Base-by-base conservation (phyloP, 345 rosid species). In the Hypericum perforatum region DNA sequence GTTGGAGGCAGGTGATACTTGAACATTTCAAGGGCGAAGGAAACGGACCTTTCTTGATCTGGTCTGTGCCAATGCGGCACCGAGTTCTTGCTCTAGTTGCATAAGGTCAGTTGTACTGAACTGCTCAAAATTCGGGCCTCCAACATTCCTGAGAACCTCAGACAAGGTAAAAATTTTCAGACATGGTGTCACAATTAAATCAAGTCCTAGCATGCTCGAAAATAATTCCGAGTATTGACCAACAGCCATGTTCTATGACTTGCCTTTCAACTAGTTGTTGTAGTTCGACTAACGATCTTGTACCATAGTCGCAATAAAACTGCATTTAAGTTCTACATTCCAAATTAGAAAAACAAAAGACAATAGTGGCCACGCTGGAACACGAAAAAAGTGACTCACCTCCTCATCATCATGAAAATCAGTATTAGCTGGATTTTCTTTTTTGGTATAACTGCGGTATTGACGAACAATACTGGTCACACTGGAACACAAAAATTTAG, bases 1-100 rank as follows among this genome's bases (percentile, higher is more conserved):
- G 32, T 22, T 22, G 32, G 32, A 22, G 32, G 32, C 32, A 22
- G 32, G 32, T 22, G 32, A 22, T 22, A 4, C 32, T 22, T 22
- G 32, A 49, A 38, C 29, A 57, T 5, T 9, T 44, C 5, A 43
- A 43, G 12, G 37, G 39, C 9, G 29, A 50, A 51, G 45, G 13
- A 42, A 38, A 16, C 53, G 8, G 36, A 76, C 81, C 85, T 79
- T 76, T 63, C 69, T 66, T 37, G 65, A 43, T 67, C 49, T 76
- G 53, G 32, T 65, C 38, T 44, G 41, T 7, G 56, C 16, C n/a
- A 79, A 56, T 7, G 72, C 64, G 9, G 11, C 38, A 39, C 45
- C 8, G 41, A 79, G 58, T 52, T 73, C 60, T 6, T 63, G 59
- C 52, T 76, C 85, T 37, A 71, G 57, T 29, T 73, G 56, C 46